Evolutionary conservation across 1,284 basidiomycete genomes (phyloP).

Genomic region (Schizophyllum commune): DNA sequence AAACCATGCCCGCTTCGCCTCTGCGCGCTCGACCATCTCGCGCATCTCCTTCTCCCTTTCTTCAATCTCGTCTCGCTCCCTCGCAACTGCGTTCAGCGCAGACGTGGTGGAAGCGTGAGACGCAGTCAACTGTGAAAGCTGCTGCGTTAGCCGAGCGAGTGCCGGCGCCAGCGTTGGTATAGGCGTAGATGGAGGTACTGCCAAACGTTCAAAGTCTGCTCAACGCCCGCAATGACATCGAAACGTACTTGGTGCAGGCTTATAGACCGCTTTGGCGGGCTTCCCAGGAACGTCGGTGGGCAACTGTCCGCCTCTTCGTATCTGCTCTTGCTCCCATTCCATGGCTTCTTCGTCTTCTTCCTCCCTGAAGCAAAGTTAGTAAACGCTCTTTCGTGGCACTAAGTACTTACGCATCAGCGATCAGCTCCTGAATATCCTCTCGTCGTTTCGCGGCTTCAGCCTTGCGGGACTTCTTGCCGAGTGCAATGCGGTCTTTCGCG

Average conservation of each 20-base stretch:
- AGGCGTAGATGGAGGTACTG: constrained; percentile 55
- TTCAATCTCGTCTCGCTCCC: constrained; percentile 68
- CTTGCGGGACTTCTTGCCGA: constrained; percentile 82
- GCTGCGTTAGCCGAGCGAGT: constrained; percentile 50
- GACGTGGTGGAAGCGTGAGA: constrained; percentile 66
- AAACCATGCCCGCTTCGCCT: constrained; percentile 85
- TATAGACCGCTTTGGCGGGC: constrained; percentile 51
- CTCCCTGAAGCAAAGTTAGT: constrained; percentile 38
- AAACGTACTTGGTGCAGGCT: constrained; percentile 66
- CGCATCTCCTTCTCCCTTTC: constrained; percentile 75
- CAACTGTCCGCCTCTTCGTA: constrained; percentile 63
- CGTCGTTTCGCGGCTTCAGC: constrained; percentile 64
- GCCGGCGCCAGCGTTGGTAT: constrained; percentile 53
- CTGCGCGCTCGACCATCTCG: constrained; percentile 70
- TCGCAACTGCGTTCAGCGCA: constrained; percentile 51
- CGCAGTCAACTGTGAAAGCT: constrained; percentile 58
- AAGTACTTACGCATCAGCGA: constrained; percentile 69
- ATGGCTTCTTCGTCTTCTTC: constrained; percentile 83
- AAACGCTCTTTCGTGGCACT: constrained; percentile 1
- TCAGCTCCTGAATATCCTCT: constrained; percentile 79
- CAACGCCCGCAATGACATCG: neutral
- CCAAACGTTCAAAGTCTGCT: constrained; percentile 11
- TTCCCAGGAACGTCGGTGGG: constrained; percentile 23
- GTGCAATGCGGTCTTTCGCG: constrained; percentile 76
- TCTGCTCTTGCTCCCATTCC: constrained; percentile 89